phyloP scores from a whole-genome alignment of 139 green algal species.

The Coccomyxa sp. region DNA sequence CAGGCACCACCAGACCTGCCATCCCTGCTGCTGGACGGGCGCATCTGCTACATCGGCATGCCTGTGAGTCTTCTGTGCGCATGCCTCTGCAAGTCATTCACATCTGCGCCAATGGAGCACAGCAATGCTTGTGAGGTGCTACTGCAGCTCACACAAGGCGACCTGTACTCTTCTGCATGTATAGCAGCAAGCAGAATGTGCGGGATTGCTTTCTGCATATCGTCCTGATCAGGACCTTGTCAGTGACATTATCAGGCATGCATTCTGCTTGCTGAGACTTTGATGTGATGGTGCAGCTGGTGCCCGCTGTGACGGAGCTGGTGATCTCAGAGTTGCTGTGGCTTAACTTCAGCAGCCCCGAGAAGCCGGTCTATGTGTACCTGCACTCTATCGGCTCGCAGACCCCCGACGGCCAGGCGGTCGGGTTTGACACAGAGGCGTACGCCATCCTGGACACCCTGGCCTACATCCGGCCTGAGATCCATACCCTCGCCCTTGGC shows the following conservation, averaged over 20 bases:
- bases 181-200: too few relatives aligned
- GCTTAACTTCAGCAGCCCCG: conserved; percentile 84
- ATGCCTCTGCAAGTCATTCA: not conserved
- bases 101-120: not conserved
- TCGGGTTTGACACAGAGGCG: conserved; percentile 87
- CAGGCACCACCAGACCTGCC: conserved; percentile 92
- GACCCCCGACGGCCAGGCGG: conserved; percentile 25
- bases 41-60: conserved; percentile 99
- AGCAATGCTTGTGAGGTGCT: too few relatives aligned
- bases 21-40: conserved; percentile 91
- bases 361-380: conserved; percentile 93
- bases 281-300: conserved; percentile 62
- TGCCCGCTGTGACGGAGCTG: conserved; percentile 97
- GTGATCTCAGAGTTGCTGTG: conserved; percentile 97
- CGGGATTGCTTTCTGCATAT: too few relatives aligned
- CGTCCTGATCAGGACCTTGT: not conserved
- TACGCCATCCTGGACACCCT: conserved; percentile 88
- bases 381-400: conserved; percentile 89
- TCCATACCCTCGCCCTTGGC: conserved; percentile 24
- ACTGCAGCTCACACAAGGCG: too few relatives aligned
- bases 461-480: conserved; percentile 67
- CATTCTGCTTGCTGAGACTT: not conserved
- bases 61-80: conserved; percentile 46
- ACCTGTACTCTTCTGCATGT: too few relatives aligned
- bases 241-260: not conserved